Conservation (phyloP, 441 rosid species). For the Capsella rubella region DNA sequence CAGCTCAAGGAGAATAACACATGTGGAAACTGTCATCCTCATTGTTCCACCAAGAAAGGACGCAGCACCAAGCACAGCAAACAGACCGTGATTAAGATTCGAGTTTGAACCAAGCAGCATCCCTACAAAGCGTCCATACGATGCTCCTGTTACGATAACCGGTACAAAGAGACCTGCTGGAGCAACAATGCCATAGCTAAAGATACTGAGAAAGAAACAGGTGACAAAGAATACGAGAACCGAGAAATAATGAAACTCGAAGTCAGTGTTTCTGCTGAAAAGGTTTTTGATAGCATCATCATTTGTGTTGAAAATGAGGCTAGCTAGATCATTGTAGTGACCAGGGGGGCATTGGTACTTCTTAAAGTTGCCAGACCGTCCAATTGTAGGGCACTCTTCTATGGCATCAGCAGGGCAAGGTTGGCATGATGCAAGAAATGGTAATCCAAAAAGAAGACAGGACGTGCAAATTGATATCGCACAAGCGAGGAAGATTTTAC, state of each 20-base stretch:
- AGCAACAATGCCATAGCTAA: constrained; percentile 83
- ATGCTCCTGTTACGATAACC: constrained; percentile 81
- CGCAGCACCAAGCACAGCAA: constrained; percentile 89
- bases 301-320: constrained; percentile 91
- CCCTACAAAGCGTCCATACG: constrained; percentile 79
- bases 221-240: constrained; percentile 67
- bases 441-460: constrained; percentile 86
- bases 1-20: constrained; percentile 83
- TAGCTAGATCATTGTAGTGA: constrained; percentile 87
- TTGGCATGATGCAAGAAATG: constrained; percentile 82
- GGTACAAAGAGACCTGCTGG: constrained; percentile 92
- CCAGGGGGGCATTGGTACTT: constrained; percentile 80
- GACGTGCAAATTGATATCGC: constrained; percentile 77
- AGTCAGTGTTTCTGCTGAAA: constrained; percentile 77
- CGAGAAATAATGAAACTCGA: constrained; percentile 70
- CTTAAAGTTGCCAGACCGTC: constrained; percentile 86
- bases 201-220: constrained; percentile 72
- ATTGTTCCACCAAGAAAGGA: constrained; percentile 91
- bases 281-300: constrained; percentile 89
- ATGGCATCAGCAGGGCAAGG: constrained; percentile 69
- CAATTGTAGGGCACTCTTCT: constrained; percentile 84
- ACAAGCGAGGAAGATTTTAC: constrained; percentile 68
- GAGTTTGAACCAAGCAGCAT: constrained; percentile 65
- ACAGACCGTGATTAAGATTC: constrained; percentile 74
- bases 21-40: constrained; percentile 86